Percentiles rank a stretch among this genome's conserved stretches.
These are phyloP conservation scores for Candolleomyces aberdarensis DNA, from an alignment of 768 basidiomycete genomes.

Conservation along the genomic window DNA sequence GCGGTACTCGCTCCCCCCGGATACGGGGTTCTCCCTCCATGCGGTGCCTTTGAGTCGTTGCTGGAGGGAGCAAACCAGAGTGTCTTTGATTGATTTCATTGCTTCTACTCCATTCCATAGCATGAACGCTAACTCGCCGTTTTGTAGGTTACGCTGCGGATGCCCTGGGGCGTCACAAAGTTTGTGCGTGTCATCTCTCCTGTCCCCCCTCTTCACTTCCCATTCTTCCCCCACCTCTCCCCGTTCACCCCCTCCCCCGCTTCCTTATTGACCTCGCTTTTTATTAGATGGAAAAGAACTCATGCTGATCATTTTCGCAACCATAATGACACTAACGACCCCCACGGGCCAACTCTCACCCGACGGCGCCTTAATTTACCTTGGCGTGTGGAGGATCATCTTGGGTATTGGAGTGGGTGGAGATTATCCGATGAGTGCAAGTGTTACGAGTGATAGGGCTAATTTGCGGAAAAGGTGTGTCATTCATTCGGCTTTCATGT, in stretches of 20 bases:
- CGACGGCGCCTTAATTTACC: conserved; percentile 53
- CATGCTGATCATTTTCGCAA: conserved; percentile 77
- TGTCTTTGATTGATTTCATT: neutral
- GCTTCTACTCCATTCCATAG: neutral
- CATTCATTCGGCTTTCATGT: too few relatives aligned
- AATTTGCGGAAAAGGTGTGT: conserved; percentile 45
- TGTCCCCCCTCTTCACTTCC: too few relatives aligned
- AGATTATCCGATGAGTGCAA: conserved; percentile 77
- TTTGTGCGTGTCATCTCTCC: conserved; percentile 38
- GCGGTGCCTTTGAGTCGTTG: neutral
- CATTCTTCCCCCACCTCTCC: neutral
- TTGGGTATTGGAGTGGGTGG: conserved; percentile 79
- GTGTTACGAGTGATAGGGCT: conserved; percentile 64
- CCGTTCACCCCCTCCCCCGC: too few relatives aligned
- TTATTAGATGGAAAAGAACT: conserved; percentile 73
- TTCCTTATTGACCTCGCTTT: too few relatives aligned
- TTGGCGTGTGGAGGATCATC: conserved; percentile 64
- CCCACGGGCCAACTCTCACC: conserved; percentile 62
- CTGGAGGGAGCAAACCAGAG: neutral
- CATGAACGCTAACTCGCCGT: neutral
- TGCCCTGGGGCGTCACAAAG: conserved; percentile 62
- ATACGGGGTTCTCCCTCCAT: neutral
- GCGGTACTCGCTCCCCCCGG: neutral
- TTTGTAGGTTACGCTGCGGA: conserved; percentile 59
- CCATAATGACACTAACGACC: conserved; percentile 63